Conservation (phyloP, 2,329 filamentous ascomycete genomes). For the Hypomyces perniciosus region DNA sequence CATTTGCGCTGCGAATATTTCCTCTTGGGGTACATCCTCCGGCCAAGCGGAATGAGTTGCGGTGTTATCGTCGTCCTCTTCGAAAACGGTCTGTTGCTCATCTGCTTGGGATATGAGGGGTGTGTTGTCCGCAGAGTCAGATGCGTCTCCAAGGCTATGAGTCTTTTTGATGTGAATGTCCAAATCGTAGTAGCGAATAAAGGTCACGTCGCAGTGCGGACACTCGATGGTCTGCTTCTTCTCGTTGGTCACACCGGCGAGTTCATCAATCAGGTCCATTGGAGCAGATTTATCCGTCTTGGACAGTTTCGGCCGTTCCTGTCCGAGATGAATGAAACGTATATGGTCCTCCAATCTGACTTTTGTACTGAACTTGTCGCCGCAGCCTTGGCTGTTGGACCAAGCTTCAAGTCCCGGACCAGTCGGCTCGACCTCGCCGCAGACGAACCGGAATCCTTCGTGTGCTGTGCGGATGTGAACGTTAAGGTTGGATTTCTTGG, state of each 20-base stretch:
- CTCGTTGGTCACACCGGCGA: constrained; percentile 36
- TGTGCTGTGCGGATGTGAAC: constrained; percentile 74
- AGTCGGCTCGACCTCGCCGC: constrained; percentile 61
- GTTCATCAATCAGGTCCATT: constrained; percentile 34
- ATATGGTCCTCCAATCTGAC: constrained; percentile 77
- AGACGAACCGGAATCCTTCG: constrained; percentile 71
- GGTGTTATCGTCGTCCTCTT: constrained; percentile 12
- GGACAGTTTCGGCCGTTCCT: constrained; percentile 36
- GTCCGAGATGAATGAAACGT: constrained; percentile 71
- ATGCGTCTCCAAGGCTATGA: neutral
- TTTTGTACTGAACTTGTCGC: constrained; percentile 69
- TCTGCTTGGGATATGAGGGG: neutral
- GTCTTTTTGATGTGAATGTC: constrained; percentile 34
- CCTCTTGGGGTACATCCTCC: constrained; percentile 21
- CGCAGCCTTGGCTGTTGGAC: constrained; percentile 64
- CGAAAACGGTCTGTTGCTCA: constrained; percentile 18
- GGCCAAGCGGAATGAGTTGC: constrained; percentile 19
- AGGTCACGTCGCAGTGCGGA: constrained; percentile 39
- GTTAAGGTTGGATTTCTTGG: constrained; percentile 75
- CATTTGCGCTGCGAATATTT: constrained; percentile 30
- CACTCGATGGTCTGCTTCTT: constrained; percentile 41
- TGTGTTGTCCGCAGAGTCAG: neutral
- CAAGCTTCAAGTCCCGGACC: constrained; percentile 55
- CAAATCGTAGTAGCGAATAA: constrained; percentile 46
- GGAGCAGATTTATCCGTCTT: constrained; percentile 15